phyloP scores from a whole-genome alignment of 2,329 filamentous ascomycete genomes.

The Lachnellula arida region DNA sequence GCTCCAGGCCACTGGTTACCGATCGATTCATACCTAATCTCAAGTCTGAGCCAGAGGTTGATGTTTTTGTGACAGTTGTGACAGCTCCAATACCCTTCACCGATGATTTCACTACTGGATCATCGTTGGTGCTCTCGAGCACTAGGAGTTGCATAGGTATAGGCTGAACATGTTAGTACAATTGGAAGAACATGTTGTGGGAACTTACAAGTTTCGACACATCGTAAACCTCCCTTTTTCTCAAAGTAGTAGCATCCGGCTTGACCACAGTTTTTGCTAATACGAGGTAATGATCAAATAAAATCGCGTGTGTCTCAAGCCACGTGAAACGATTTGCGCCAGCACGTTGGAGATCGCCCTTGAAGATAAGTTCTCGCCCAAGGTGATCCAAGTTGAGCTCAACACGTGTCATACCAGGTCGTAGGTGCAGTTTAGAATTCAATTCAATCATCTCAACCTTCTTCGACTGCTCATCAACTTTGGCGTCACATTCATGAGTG shows the following conservation, averaged over 20 bases:
- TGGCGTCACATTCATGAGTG: slow-evolving; percentile 83
- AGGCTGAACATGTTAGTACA: slow-evolving; percentile 56
- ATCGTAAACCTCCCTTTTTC: slow-evolving; percentile 79
- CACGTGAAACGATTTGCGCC: slow-evolving; percentile 86
- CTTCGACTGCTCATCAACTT: slow-evolving; percentile 87
- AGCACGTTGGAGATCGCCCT: slow-evolving; percentile 84
- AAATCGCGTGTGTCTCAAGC: slow-evolving; percentile 87
- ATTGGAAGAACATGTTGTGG: neutral
- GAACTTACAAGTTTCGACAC: slow-evolving; percentile 76
- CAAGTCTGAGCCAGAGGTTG: slow-evolving; percentile 54
- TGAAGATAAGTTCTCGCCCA: slow-evolving; percentile 83
- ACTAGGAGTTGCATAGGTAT: slow-evolving; percentile 96
- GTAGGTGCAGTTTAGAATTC: slow-evolving; percentile 73
- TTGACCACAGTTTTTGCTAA: slow-evolving; percentile 73
- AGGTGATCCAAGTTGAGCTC: slow-evolving; percentile 88
- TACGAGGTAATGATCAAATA: slow-evolving; percentile 96
- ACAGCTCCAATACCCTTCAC: slow-evolving; percentile 55
- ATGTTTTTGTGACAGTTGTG: slow-evolving; percentile 53
- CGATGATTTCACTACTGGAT: slow-evolving; percentile 75
- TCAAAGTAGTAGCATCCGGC: slow-evolving; percentile 63
- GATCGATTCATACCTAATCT: slow-evolving; percentile 42
- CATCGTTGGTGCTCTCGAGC: slow-evolving; percentile 87
- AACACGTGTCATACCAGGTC: slow-evolving; percentile 83
- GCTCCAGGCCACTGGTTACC: slow-evolving; percentile 33
- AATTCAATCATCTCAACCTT: slow-evolving; percentile 87